A percentile compares a stretch with the other conserved stretches of the same genome.
Conservation (phyloP, 2,329 filamentous ascomycete species). For the Penicillium sp. region DNA sequence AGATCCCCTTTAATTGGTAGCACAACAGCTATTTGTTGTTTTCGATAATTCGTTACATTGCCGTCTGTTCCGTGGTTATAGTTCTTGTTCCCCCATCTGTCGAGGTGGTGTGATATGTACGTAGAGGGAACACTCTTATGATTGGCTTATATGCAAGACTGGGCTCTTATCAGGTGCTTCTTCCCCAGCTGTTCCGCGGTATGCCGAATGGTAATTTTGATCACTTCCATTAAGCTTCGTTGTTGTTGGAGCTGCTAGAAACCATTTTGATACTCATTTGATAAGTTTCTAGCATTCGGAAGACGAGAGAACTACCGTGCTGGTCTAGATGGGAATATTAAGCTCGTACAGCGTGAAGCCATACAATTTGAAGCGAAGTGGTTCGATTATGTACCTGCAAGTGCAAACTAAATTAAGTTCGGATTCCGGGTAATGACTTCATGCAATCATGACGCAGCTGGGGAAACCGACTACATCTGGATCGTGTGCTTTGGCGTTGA, state of each 20-base stretch:
- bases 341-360: background rate
- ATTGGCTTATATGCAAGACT: background rate
- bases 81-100: background rate
- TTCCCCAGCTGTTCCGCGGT: background rate
- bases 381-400: background rate
- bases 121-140: background rate
- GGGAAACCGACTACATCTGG: conserved; percentile 14
- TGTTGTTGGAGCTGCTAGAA: too few species aligned
- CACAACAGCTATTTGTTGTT: background rate
- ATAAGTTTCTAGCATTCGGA: background rate
- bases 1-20: background rate
- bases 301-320: background rate
- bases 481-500: background rate
- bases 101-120: background rate
- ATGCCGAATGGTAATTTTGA: background rate
- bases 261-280: too few species aligned
- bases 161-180: background rate
- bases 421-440: conserved; percentile 18
- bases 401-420: background rate
- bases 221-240: too few species aligned
- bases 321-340: background rate
- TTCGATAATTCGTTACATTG: background rate
- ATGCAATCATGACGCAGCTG: conserved; percentile 35
- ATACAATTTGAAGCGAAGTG: background rate
- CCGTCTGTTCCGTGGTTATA: background rate